Base-by-base conservation (phyloP, 1,284 basidiomycete genomes). In the Ceratobasidium sp. region DNA sequence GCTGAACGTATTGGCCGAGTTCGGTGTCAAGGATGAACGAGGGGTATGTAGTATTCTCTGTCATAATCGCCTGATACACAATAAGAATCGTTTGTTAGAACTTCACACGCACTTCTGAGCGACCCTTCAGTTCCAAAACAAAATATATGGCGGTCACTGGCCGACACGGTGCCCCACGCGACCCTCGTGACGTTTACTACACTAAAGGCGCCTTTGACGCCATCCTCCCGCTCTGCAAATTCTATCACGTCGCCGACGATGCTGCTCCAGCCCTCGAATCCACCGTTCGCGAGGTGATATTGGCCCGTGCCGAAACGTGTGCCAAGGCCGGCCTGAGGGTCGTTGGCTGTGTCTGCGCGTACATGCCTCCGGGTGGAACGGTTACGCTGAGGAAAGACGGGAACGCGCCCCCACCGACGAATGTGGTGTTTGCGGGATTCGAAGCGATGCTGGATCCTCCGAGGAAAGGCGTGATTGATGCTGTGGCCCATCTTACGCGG, bases 401-500 rank as follows among this genome's bases (percentile, higher is more conserved):
- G 83, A 83, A 0, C 85, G 84, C 20, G 79, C 83, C 23, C 80
- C 82, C 20, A 79, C 81, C 35, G 79, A 80, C 15, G 86, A 90
- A 91, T 78, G 87, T 98, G 26, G 88, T 97, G 0, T 99, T 99
- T 82, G 92, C 90, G 3, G 97, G 97, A 0, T 95, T 98, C 84
- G 91, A 95, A 82, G 96, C 94, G 2, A 99, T 99, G 96, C 87
- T 94, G 77, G 97, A 99, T 83, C 97, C 97, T 2, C 97, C 97
- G 0, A 87, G 97, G 58, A 92, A 92, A 79, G 97, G 96, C 31
- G 96, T 99, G n/a, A 91, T 92, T 1, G 93, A 96, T 80, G 92
- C 97, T 10, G 92, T 99, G 78, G 87, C 87, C 37, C 85, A 92
- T 31, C 86, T 99, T 33, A 96, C 81, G 85, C 87, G 20, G 96